Base-by-base conservation (phyloP, 2,329 filamentous ascomycete genomes). In the Aspergillus japonicus region DNA sequence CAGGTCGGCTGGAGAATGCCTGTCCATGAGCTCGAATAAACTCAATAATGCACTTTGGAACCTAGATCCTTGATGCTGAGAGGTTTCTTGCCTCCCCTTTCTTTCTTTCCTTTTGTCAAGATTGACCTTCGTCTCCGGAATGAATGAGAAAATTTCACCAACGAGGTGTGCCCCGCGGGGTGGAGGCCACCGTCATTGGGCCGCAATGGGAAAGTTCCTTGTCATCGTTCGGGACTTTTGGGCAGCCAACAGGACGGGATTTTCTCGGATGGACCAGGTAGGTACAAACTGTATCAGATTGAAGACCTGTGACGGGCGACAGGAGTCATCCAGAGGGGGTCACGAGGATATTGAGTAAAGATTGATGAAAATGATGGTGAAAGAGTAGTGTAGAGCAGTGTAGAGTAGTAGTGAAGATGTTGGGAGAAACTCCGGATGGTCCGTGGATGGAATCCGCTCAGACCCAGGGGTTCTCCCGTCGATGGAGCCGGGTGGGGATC, bases 121-220 rank as follows among this genome's bases (percentile, higher is more conserved):
- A 12, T 12, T 12, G 33, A 47, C 59, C 51, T 3, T 29, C 26
- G 26, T 29, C 51, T 55, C 58, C 55, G 23, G 48, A 54, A 56
- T 62, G 48, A 54, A 56, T 62, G 50, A 47, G 50, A 59, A 19
- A 50, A 35, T 59, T 54, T 60, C 55, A 61, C 55, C 56, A 58
- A 53, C 49, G 56, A 29, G 53, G 57, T 35, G 47, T 39, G 55
- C 50, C 42, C 49, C 51, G 50, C 47, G 29, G 24, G 50, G 56
- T 64, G 60, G 62, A 63, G 60, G 58, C 53, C 50, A 57, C 55
- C 54, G 47, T 55, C 55, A 59, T 64, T 64, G 62, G 62, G 62
- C 62, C 62, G 62, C 62, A 62, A 64, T 48, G 21, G 24, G 33
- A 47, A 19, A 16, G 14, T 44, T 50, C 42, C 54, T 54, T 47